A percentile compares a stretch with the other conserved stretches of the same genome.
Evolutionary conservation across 768 basidiomycete genomes (phyloP).

Genomic region (Mycena sanguinolenta): DNA sequence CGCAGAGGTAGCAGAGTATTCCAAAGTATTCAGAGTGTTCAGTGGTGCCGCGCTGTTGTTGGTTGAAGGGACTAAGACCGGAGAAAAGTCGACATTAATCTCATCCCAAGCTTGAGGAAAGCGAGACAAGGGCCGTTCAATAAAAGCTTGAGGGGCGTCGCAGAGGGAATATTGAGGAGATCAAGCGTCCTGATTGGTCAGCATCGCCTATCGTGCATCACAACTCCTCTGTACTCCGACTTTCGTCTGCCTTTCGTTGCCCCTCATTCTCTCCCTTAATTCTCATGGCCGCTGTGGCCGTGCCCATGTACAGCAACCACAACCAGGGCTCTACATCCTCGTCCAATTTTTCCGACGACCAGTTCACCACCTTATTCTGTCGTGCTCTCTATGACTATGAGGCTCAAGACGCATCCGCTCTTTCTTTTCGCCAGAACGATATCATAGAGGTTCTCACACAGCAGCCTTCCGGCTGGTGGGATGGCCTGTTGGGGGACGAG

Average conservation of each 20-base stretch:
- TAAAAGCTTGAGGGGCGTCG: too few relatives aligned
- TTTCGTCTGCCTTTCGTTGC: background rate
- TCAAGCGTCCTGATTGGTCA: background rate
- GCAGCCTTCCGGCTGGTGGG: slow-evolving; percentile 98
- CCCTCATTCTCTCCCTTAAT: slow-evolving; percentile 24
- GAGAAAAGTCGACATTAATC: too few relatives aligned
- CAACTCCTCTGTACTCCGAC: background rate
- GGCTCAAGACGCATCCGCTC: slow-evolving; percentile 88
- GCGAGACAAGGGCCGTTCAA: too few relatives aligned
- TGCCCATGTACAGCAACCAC: slow-evolving; percentile 35
- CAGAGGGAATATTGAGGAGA: too few relatives aligned
- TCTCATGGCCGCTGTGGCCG: slow-evolving; percentile 37
- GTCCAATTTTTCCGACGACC: slow-evolving; percentile 60
- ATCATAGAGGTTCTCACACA: slow-evolving; percentile 94
- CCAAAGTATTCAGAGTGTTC: too few relatives aligned
- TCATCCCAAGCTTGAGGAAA: too few relatives aligned
- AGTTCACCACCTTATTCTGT: slow-evolving; percentile 85
- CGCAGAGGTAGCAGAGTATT: too few relatives aligned
- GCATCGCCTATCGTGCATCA: background rate
- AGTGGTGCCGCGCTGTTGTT: too few relatives aligned
- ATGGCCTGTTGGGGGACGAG: slow-evolving; percentile 89
- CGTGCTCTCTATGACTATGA: slow-evolving; percentile 93
- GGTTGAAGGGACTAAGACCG: too few relatives aligned
- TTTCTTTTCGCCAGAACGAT: slow-evolving; percentile 89
- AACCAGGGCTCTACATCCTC: slow-evolving; percentile 26